Evolutionary conservation across 768 basidiomycete species (phyloP).

Genomic region (Leccinum longicurvipes): DNA sequence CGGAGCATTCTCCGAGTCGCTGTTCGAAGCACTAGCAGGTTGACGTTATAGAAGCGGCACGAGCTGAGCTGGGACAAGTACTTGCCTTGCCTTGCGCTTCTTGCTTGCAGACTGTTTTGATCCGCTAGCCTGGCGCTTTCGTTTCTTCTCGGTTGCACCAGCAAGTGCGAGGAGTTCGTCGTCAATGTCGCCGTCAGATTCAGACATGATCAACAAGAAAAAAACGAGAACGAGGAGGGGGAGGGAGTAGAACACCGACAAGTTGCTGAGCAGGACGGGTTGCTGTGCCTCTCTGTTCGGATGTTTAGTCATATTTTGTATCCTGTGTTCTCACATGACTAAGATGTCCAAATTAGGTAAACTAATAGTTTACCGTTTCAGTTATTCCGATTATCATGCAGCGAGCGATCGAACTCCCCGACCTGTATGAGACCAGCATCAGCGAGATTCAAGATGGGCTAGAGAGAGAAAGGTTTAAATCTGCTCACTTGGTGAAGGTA

Average conservation of each 20-base stretch:
- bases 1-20: constrained; percentile 48
- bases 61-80: constrained; percentile 4
- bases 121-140: constrained; percentile 51
- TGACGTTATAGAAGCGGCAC: background rate
- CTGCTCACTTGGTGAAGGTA: constrained; percentile 62
- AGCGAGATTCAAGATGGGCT: constrained; percentile 53
- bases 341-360: constrained; percentile 3
- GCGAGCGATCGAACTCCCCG: constrained; percentile 32
- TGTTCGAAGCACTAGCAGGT: constrained; percentile 37
- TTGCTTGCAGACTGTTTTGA: constrained; percentile 49
- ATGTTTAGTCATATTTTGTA: constrained; percentile 22
- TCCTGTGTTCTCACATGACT: constrained; percentile 12
- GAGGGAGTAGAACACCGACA: constrained; percentile 1
- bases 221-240: background rate
- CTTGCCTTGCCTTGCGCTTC: constrained; percentile 74
- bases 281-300: background rate
- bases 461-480: constrained; percentile 48
- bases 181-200: constrained; percentile 49
- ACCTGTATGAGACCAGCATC: constrained; percentile 60
- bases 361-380: background rate
- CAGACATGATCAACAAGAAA: constrained; percentile 38
- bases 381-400: too few relatives aligned
- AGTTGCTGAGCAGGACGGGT: background rate
- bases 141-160: constrained; percentile 64
- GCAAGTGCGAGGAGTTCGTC: constrained; percentile 83